Percentiles rank a stretch among this genome's conserved stretches.
Conservation (phyloP, 2,329 filamentous ascomycete genomes). For the Aquanectria penicillioides region DNA sequence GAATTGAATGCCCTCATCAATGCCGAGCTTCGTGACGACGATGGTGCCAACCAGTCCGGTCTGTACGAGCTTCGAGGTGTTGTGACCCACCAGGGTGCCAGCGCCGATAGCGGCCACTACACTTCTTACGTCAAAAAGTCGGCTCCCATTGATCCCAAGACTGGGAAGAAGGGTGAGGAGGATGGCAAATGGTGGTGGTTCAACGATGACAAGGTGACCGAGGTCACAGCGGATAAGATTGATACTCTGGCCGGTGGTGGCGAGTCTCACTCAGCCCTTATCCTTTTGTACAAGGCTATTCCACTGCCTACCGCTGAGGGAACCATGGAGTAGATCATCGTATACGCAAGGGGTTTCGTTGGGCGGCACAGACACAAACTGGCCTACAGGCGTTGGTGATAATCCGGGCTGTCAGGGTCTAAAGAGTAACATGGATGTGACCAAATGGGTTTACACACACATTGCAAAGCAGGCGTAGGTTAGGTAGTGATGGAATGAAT, state of each 20-base stretch:
- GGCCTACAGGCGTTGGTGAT: slow-evolving; percentile 16
- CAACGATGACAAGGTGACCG: slow-evolving; percentile 96
- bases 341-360: background rate
- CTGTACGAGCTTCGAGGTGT: slow-evolving; percentile 95
- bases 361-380: background rate
- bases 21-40: slow-evolving; percentile 77
- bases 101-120: slow-evolving; percentile 97
- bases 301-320: slow-evolving; percentile 70
- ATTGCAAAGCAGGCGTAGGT: slow-evolving; percentile 30
- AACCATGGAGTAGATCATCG: slow-evolving; percentile 35
- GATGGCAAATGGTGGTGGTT: slow-evolving; percentile 99
- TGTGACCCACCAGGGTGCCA: slow-evolving; percentile 95
- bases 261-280: slow-evolving; percentile 84
- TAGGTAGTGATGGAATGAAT: slow-evolving; percentile 26
- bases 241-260: slow-evolving; percentile 89
- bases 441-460: slow-evolving; percentile 16
- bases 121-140: slow-evolving; percentile 98
- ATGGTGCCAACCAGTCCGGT: slow-evolving; percentile 90
- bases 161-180: slow-evolving; percentile 81
- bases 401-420: slow-evolving; percentile 9
- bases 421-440: slow-evolving; percentile 16
- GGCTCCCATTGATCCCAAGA: slow-evolving; percentile 74
- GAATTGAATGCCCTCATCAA: slow-evolving; percentile 84
- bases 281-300: slow-evolving; percentile 81
- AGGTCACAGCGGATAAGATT: slow-evolving; percentile 92